A percentile compares a stretch with the other conserved stretches of the same genome.
phyloP scores from a whole-genome alignment of 1,139 yeast genomes.

The Sugiyamaella neomexicana region DNA sequence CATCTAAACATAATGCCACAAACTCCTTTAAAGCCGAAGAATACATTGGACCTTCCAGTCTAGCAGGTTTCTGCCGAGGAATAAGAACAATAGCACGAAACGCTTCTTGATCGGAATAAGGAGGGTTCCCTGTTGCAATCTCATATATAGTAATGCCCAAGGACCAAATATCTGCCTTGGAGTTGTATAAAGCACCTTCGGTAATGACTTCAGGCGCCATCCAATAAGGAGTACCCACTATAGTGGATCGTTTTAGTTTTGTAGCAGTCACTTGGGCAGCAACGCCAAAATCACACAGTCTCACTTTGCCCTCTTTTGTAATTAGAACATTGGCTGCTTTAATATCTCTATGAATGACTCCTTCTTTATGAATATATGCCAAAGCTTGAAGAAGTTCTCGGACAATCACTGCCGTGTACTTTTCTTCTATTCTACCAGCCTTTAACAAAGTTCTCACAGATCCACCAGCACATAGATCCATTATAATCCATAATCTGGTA shows the following conservation, averaged over 20 bases:
- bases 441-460: conserved; percentile 81
- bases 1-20: conserved; percentile 89
- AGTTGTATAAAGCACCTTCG: conserved; percentile 84
- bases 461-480: conserved; percentile 98
- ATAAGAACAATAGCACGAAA: conserved; percentile 92
- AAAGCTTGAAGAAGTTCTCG: conserved; percentile 80
- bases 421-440: conserved; percentile 88
- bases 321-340: conserved; percentile 75
- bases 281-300: conserved; percentile 78
- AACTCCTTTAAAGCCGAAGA: conserved; percentile 77
- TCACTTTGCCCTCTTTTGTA: conserved; percentile 59
- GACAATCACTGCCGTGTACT: conserved; percentile 73
- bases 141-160: conserved; percentile 92
- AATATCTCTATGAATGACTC: conserved; percentile 75
- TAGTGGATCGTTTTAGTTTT: conserved; percentile 79
- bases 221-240: conserved; percentile 99
- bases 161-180: conserved; percentile 91
- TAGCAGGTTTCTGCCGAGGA: conserved; percentile 89
- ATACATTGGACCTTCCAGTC: conserved; percentile 87
- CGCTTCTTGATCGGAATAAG: conserved; percentile 94
- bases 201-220: conserved; percentile 99
- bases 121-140: conserved; percentile 96
- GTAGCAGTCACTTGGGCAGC: conserved; percentile 73
- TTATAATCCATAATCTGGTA: conserved; percentile 91
- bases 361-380: conserved; percentile 71